Evolutionary conservation across 1,284 basidiomycete species (phyloP), one percentile per base, ranked within the genome.

Genomic region (Apiotrichum sp.): DNA sequence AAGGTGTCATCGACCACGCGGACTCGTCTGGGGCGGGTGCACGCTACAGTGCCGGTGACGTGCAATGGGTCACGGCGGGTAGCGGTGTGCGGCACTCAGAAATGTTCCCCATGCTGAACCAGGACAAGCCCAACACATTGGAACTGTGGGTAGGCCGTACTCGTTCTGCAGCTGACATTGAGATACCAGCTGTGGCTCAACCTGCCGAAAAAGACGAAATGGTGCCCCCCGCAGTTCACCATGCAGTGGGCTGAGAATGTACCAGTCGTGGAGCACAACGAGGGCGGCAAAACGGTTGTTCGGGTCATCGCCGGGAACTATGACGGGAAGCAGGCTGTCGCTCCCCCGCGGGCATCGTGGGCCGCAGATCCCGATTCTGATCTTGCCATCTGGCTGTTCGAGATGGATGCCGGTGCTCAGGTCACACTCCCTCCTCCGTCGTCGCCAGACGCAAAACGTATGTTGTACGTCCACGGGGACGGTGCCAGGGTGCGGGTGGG

Each of bases 41-140:
- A 13, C 53, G 59, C 5, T 61, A 58, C 45, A 48, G 53, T 2
- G 33, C 41, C 22, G 59, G 59, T 32, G 59, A 61, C 56, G 56
- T 61, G 36, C 59, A 61, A 50, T 61, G 59, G 59, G 59, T 61
- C 9, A 61, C 59, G 29, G 52, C 59, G 0, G 59, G 59, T 14
- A 50, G 33, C 14, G 59, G 59, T 6, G 59, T 61, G 9, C 43
- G 51, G 8, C 59, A 61, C 50, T 53, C 51, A 2, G 59, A 61
- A 36, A 61, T 61, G 59, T 58, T 61, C 44, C 59, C 59, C 3
- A 36, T 61, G 44, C 13, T 61, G 7, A 41, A 50, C 32, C n/a
- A 40, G 6, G 56, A 52, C 47, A 36, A 39, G 33, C 38, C 41
- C 9, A 61, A 61, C 48, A 50, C 59, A 29, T 16, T 53, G 10